Evolutionary conservation across 2,329 filamentous ascomycete species (phyloP), one percentile per base, ranked within the genome.

Genomic region (Celoporthe dispersa): DNA sequence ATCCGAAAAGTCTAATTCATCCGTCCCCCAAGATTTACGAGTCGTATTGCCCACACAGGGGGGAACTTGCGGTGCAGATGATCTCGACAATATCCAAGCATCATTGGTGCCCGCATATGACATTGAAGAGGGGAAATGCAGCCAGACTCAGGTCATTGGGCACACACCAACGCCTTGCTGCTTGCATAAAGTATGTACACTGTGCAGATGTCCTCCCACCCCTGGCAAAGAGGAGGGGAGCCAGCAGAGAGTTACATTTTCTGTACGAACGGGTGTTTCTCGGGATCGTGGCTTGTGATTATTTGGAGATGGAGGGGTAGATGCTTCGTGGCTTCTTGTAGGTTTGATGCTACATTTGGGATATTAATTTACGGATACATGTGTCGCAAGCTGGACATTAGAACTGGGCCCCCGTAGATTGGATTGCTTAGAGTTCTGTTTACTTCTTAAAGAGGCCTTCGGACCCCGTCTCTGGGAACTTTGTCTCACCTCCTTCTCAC

Each of bases 101-200:
- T 70, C 68, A 72, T 72, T 72, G 70, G 70, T 72, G 70, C 70
- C 70, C 70, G 70, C 70, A 72, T n/a, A 68, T 11, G 11, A 48
- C 37, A n/a, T 25, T 48, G 55, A 62, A 61, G 68, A 68, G 68
- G 70, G 68, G 68, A 68, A 66, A 60, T 70, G 65, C 61, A 70
- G 63, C 64, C 33, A 60, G 44, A 6, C 11, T 37, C 37, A 53
- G 37, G 28, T 37, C 8, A 11, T 48, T 68, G 63, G 51, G 68
- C 60, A 70, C 51, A 48, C 51, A 19, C 55, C 25, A 16, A 16
- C 6, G 19, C 4, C 64, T 65, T 41, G 37, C 57, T 44, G n/a
- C 33, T 53, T 48, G 64, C 44, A 41, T 39, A 59, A 19, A 64
- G 33, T 33, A 19, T n/a, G 57, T 35, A 61, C n/a, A 11, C 35